Conservation (phyloP, 768 basidiomycete genomes). For the Panus rudis region DNA sequence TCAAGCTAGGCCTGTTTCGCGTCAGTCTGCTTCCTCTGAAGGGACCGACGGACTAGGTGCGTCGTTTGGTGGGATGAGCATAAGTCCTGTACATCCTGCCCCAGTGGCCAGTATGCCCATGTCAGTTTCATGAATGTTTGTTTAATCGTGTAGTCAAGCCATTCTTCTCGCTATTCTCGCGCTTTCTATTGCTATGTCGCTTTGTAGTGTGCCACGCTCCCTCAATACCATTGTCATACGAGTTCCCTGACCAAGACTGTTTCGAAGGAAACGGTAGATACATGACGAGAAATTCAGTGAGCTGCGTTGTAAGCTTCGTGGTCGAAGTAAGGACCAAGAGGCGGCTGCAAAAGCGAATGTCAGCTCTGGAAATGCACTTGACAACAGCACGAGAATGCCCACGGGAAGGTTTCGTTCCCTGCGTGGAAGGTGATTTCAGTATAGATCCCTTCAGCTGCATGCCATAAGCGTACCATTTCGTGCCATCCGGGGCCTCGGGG, state of each 20-base stretch:
- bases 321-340: constrained; percentile 58
- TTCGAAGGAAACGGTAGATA: no score
- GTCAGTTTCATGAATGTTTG: constrained; percentile 6
- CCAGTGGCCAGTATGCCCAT: constrained; percentile 4
- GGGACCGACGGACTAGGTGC: constrained; percentile 52
- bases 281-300: no score
- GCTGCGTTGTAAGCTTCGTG: constrained; percentile 33
- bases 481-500: constrained; percentile 78
- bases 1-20: constrained; percentile 19
- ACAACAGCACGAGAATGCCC: constrained; percentile 23
- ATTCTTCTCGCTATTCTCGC: neutral
- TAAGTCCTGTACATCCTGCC: constrained; percentile 51
- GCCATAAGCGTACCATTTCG: constrained; percentile 77
- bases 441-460: neutral
- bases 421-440: constrained; percentile 13
- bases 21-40: constrained; percentile 15
- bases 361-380: constrained; percentile 2
- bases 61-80: constrained; percentile 79
- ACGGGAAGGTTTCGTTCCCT: constrained; percentile 84
- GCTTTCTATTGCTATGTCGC: neutral
- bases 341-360: constrained; percentile 36
- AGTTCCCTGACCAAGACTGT: no score
- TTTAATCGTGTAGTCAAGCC: neutral
- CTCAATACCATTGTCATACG: no score
- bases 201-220: no score